Conservation (phyloP, 257 asterid genomes). For the Solanum virginianum region DNA sequence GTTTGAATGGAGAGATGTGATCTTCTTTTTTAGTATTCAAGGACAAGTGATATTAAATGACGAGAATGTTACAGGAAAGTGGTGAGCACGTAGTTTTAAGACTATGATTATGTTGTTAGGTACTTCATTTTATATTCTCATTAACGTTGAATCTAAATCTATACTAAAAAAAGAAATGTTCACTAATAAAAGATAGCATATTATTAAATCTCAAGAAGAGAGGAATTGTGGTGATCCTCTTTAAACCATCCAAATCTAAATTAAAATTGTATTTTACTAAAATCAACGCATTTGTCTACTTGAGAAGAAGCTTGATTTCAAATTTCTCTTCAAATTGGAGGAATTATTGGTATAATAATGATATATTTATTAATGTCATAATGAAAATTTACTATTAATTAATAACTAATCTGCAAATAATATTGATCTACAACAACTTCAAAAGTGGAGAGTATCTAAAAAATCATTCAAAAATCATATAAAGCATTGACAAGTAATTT, state of each 20-base stretch:
- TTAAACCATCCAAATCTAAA: neutral
- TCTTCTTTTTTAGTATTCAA: neutral
- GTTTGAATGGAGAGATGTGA: neutral
- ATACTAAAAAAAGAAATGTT: neutral
- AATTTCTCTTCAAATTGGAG: neutral
- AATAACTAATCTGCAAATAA: neutral
- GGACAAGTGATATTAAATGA: neutral
- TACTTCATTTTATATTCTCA: neutral
- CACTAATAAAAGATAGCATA: neutral
- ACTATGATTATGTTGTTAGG: neutral
- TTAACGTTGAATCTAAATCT: neutral
- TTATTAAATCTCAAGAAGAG: neutral
- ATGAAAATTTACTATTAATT: neutral
- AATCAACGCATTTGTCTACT: rapidly evolving
- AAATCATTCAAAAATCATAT: neutral
- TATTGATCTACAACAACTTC: neutral
- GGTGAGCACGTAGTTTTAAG: neutral
- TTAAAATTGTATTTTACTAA: neutral
- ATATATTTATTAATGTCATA: neutral
- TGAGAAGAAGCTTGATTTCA: neutral
- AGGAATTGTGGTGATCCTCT: neutral
- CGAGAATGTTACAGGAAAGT: neutral
- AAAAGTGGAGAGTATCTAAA: neutral
- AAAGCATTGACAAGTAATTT: slow-evolving; percentile 14
- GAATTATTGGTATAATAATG: rapidly evolving